These are phyloP conservation scores for Citrus reticulata DNA, from an alignment of 345 rosid genomes.

Conservation along the genomic window DNA sequence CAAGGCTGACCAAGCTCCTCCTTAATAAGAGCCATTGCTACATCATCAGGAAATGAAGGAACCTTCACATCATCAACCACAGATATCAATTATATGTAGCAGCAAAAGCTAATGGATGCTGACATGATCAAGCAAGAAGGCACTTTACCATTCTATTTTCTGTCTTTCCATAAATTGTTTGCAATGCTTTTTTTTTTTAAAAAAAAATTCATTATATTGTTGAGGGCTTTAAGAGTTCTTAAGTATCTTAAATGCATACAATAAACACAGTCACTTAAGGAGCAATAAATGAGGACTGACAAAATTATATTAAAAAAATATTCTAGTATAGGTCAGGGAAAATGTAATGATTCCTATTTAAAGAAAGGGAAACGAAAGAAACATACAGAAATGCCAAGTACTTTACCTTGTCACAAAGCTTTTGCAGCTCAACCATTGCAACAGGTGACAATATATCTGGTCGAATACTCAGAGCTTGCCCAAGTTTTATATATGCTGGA, in stretches of 20 bases:
- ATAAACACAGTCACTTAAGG: not conserved
- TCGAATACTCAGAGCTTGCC: conserved; percentile 97
- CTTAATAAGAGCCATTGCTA: conserved; percentile 91
- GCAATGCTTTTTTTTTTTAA: not conserved
- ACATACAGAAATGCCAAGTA: conserved; percentile 2
- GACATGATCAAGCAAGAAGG: not conserved
- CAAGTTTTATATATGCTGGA: conserved; percentile 96
- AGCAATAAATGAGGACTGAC: not conserved
- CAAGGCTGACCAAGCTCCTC: conserved; percentile 97
- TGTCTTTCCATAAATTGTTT: not conserved
- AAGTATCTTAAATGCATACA: not conserved
- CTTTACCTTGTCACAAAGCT: conserved; percentile 94
- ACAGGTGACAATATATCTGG: conserved; percentile 93
- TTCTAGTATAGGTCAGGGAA: not conserved
- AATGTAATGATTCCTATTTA: not conserved
- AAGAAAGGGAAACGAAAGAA: not conserved
- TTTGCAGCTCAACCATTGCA: conserved; percentile 94
- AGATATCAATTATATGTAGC: conserved; percentile 18
- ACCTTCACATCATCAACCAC: conserved; percentile 56
- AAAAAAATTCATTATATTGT: not conserved
- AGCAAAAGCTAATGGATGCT: not conserved
- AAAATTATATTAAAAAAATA: not conserved
- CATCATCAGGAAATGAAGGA: conserved; percentile 96
- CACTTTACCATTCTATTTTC: not conserved
- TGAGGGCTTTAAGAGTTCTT: not conserved